phyloP scores from a whole-genome alignment of 495 filamentous ascomycete species.

The Hypoxylon lienhwacheense region DNA sequence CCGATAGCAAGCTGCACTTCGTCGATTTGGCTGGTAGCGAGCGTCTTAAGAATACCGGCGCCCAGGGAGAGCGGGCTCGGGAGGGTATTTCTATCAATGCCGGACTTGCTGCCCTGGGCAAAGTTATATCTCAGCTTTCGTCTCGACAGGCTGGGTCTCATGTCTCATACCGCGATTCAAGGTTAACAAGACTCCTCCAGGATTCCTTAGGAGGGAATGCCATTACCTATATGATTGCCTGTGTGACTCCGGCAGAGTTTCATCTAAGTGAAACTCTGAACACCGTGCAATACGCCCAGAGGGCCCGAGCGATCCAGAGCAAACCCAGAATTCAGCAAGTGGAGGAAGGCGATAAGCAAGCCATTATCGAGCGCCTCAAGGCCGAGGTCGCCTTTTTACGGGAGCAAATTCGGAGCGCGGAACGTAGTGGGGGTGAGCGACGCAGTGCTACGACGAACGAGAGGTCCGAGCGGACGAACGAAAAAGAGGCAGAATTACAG shows the following conservation, averaged over 20 bases:
- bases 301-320: slow-evolving; percentile 94
- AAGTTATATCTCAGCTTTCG: slow-evolving; percentile 97
- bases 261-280: slow-evolving; percentile 97
- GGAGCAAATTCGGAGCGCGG: slow-evolving; percentile 81
- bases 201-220: slow-evolving; percentile 98
- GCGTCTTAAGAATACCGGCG: slow-evolving; percentile 93
- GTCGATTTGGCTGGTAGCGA: slow-evolving; percentile 98
- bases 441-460: slow-evolving; percentile 64
- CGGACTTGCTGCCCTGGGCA: slow-evolving; percentile 90
- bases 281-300: slow-evolving; percentile 95
- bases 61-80: slow-evolving; percentile 90
- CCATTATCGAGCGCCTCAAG: slow-evolving; percentile 88
- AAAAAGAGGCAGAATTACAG: slow-evolving; percentile 86
- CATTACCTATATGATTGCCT: slow-evolving; percentile 99
- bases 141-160: slow-evolving; percentile 85
- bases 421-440: slow-evolving; percentile 60
- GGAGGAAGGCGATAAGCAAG: slow-evolving; percentile 94
- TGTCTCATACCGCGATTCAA: slow-evolving; percentile 97
- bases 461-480: slow-evolving; percentile 77
- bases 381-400: slow-evolving; percentile 92
- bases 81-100: slow-evolving; percentile 99
- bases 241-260: slow-evolving; percentile 95
- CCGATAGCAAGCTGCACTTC: slow-evolving; percentile 98
- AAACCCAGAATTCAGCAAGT: slow-evolving; percentile 94
- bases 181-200: slow-evolving; percentile 91